phyloP scores from a whole-genome alignment of 1,284 basidiomycete species.

The Microbotryum saponariae region DNA sequence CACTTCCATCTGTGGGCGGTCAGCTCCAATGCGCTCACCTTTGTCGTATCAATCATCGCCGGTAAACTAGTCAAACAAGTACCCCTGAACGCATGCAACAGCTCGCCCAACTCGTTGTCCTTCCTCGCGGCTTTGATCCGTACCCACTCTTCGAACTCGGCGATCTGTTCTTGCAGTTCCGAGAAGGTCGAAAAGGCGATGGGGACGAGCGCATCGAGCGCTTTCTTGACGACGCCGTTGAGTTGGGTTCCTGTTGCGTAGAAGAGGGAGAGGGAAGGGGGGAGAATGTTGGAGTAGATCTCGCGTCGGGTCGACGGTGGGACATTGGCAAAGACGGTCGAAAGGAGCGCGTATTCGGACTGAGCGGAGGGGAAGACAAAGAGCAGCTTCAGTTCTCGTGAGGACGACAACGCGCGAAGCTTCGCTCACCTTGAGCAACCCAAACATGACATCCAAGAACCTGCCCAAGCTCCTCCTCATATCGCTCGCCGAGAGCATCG shows the following conservation, averaged over 20 bases:
- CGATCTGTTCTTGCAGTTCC: constrained; percentile 29
- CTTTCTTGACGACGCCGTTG: constrained; percentile 36
- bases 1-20: too few species aligned
- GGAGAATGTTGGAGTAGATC: constrained; percentile 32
- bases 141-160: constrained; percentile 36
- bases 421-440: constrained; percentile 22
- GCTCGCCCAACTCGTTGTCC: constrained; percentile 38
- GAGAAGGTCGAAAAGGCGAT: constrained; percentile 35
- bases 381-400: background rate
- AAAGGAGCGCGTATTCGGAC: constrained; percentile 26
- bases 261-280: constrained; percentile 31
- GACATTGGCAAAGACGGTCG: constrained; percentile 22
- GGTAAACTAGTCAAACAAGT: constrained; percentile 37
- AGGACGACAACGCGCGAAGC: too few species aligned
- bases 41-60: constrained; percentile 37
- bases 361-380: background rate
- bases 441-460: constrained; percentile 27
- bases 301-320: background rate
- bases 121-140: constrained; percentile 32
- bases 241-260: constrained; percentile 31
- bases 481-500: constrained; percentile 7
- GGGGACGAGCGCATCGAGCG: constrained; percentile 31
- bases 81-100: constrained; percentile 36
- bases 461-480: constrained; percentile 11
- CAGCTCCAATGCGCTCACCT: constrained; percentile 4